These are phyloP conservation scores for Irpex rosettiformis DNA, from an alignment of 1,284 basidiomycete genomes.

Conservation along the genomic window DNA sequence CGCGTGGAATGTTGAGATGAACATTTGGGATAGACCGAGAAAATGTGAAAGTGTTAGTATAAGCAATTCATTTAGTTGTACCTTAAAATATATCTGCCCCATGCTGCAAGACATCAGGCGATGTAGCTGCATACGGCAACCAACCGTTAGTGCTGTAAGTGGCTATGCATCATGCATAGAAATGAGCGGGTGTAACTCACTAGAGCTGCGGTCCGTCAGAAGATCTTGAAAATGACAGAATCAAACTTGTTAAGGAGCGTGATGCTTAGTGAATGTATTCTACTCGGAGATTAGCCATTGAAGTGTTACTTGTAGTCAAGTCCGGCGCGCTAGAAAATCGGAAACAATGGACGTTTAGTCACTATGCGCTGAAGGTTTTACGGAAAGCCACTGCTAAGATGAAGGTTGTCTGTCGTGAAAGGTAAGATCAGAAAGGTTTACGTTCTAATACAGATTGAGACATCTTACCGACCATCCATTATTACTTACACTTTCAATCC, in stretches of 20 bases:
- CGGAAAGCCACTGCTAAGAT: too few relatives aligned
- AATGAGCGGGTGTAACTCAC: not conserved
- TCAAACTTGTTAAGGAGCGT: not conserved
- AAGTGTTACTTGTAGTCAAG: too few relatives aligned
- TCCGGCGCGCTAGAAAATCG: too few relatives aligned
- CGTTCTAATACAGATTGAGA: too few relatives aligned
- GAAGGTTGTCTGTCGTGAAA: too few relatives aligned
- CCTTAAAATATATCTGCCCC: not conserved
- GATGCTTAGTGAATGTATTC: not conserved
- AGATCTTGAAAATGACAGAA: not conserved
- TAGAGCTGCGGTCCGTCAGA: not conserved
- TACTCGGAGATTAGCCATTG: too few relatives aligned
- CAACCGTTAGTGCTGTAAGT: not conserved
- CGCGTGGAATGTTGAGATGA: not conserved
- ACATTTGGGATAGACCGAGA: not conserved
- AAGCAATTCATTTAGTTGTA: not conserved
- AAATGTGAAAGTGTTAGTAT: not conserved
- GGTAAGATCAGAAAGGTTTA: too few relatives aligned
- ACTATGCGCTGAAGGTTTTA: too few relatives aligned
- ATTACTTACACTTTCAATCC: too few relatives aligned
- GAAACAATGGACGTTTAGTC: too few relatives aligned
- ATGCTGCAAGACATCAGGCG: not conserved
- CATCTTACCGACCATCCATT: too few relatives aligned
- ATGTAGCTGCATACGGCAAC: not conserved
- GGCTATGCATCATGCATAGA: not conserved